A percentile compares a stretch with the other conserved stretches of the same genome.
Evolutionary conservation across 1,284 basidiomycete species (phyloP).

Genomic region (Pisolithus thermaeus): DNA sequence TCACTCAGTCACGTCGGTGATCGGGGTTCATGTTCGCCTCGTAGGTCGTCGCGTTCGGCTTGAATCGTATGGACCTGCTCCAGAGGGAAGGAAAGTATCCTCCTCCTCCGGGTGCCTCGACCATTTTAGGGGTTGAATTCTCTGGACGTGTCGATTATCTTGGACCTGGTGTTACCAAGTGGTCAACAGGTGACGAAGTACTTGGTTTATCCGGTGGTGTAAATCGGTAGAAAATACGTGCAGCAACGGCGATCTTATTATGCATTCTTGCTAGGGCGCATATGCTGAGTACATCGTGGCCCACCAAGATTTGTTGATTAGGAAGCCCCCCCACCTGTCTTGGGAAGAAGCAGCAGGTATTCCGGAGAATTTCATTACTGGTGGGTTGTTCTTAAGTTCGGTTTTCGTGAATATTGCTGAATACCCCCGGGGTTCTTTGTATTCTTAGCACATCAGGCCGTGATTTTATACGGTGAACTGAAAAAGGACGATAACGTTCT

Average conservation of each 20-base stretch:
- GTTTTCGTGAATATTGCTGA: constrained; percentile 6
- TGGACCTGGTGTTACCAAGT: constrained; percentile 49
- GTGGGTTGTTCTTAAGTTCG: constrained; percentile 32
- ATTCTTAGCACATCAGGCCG: constrained; percentile 71
- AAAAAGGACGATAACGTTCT: constrained; percentile 73
- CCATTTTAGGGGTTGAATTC: constrained; percentile 90
- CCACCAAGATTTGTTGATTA: constrained; percentile 62
- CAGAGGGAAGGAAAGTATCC: constrained; percentile 81
- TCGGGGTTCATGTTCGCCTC: constrained; percentile 1
- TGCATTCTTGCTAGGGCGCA: constrained; percentile 58
- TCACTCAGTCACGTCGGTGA: constrained; percentile 1
- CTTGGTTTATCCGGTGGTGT: constrained; percentile 75
- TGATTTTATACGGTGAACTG: constrained; percentile 67
- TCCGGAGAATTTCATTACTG: constrained; percentile 84
- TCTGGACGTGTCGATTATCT: constrained; percentile 65
- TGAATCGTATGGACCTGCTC: constrained; percentile 84
- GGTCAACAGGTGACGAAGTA: constrained; percentile 82
- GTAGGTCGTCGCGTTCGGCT: constrained; percentile 74
- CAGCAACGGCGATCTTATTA: constrained; percentile 5
- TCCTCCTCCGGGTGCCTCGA: constrained; percentile 69
- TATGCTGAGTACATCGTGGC: constrained; percentile 87
- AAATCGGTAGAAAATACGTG: constrained; percentile 19
- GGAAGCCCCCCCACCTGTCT: constrained; percentile 71
- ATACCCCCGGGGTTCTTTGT: neutral
- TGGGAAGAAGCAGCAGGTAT: constrained; percentile 85